Evolutionary conservation across 331 rosid species (phyloP).

Genomic region (Malus hybrid): DNA sequence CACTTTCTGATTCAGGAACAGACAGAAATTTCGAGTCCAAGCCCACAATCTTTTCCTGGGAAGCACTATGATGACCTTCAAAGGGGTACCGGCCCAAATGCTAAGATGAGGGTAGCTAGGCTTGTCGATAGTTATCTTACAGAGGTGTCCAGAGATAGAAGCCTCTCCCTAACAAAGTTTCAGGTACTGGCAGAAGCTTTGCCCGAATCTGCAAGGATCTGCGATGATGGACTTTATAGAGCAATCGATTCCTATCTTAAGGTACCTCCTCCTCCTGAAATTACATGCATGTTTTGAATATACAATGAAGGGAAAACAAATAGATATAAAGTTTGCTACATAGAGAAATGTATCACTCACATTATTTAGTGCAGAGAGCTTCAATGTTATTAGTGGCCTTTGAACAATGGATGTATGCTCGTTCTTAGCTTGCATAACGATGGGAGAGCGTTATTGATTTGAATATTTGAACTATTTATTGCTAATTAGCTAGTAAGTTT

Average conservation of each 20-base stretch:
- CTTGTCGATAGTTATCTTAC: conserved; percentile 97
- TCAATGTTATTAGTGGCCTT: background rate
- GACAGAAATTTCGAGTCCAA: conserved; percentile 67
- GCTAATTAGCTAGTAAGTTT: background rate
- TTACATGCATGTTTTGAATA: background rate
- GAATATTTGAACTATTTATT: background rate
- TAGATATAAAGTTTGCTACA: background rate
- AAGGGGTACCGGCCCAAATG: conserved; percentile 38
- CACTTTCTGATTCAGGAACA: conserved; percentile 94
- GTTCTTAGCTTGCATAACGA: no score
- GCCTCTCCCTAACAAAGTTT: conserved; percentile 86
- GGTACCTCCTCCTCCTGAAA: conserved; percentile 27
- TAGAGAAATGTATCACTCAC: background rate
- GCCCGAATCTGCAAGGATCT: conserved; percentile 91
- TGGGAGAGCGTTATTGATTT: background rate
- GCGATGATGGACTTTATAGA: conserved; percentile 93
- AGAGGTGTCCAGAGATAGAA: conserved; percentile 82
- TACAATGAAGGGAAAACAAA: background rate
- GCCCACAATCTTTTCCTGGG: conserved; percentile 46
- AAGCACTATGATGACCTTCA: conserved; percentile 40
- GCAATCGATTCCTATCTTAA: conserved; percentile 90
- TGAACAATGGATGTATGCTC: background rate
- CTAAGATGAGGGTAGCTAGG: conserved; percentile 90
- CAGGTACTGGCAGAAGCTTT: conserved; percentile 95
- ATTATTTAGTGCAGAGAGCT: background rate